Base-by-base conservation (phyloP, 139 green algal species). In the Tetradesmus obliquus region DNA sequence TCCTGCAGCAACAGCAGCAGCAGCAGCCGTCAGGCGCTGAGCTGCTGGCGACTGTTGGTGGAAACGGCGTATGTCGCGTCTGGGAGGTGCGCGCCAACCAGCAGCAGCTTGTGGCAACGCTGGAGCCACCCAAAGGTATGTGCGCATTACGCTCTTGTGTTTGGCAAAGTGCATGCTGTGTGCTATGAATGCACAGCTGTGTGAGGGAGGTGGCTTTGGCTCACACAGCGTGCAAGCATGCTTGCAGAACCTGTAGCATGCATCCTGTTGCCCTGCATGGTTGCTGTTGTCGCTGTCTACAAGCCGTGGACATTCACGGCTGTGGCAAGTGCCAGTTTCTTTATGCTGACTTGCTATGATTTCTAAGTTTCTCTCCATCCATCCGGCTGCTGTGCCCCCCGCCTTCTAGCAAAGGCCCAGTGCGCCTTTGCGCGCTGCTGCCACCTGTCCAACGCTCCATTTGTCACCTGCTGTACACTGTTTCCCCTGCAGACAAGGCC, bases 101-200 rank as follows among this genome's bases (percentile, higher is more conserved):
- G 55, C 54, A 90, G 51, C 69, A 83, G 71, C 12, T 51, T 24
- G 53, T 90, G 13, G 83, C 69, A 54, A 24, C 86, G 84, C 90
- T 92, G 90, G 58, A 86, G 71, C 55, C 72, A 22, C 84, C 84
- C 51, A 90, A 87, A 62, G 82, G 89, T 92, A 55, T 12, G 82
- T 32, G 69, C 45, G 2, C 1, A 58, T 55, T 3, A 22, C 17
- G 60, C 10, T 19, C 22, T 51, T 2, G 3, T 32, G 20, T 51
- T 80, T 3, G 13, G 79, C 79, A 19, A 51, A 3, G 7, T 58
- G 32, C 79, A 84, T 58, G 79, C 6, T 24, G 32, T n/a, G 19
- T 71, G 60, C 60, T 45, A 45, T 32, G 19, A 9, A 81, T 81
- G 72, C 72, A 51, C 72, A 81, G 19, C 72, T 81, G 72, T 20